These are phyloP conservation scores for Bipolaris oryzae DNA, from an alignment of 2,329 filamentous ascomycete species.

Conservation along the genomic window DNA sequence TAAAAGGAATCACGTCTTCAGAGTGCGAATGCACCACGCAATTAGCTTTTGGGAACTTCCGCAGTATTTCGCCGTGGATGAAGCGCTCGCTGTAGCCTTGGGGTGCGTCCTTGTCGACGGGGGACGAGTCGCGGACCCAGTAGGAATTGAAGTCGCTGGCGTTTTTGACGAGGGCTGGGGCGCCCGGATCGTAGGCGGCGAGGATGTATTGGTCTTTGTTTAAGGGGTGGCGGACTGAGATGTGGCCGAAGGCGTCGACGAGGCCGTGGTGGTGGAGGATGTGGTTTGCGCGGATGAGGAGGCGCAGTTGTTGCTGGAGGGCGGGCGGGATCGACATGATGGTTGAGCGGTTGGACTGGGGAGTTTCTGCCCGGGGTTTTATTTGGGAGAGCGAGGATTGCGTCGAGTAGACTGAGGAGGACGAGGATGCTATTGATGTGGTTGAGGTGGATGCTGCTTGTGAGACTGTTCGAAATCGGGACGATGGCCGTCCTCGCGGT, in stretches of 20 bases:
- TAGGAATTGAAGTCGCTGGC: slow-evolving; percentile 57
- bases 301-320: slow-evolving; percentile 27
- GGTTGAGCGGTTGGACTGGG: background rate
- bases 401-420: background rate
- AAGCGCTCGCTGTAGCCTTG: slow-evolving; percentile 52
- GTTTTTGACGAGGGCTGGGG: slow-evolving; percentile 56
- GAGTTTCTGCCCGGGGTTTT: background rate
- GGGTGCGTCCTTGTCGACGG: slow-evolving; percentile 49
- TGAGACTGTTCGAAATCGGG: background rate
- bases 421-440: background rate
- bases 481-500: background rate
- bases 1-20: slow-evolving; percentile 51
- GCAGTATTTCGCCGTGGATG: slow-evolving; percentile 52
- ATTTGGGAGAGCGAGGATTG: background rate
- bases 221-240: slow-evolving; percentile 58
- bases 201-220: slow-evolving; percentile 56
- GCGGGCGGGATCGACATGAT: slow-evolving; percentile 16
- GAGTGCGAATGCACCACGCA: slow-evolving; percentile 52
- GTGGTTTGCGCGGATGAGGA: slow-evolving; percentile 48
- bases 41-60: slow-evolving; percentile 47
- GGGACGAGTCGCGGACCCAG: slow-evolving; percentile 49
- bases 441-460: background rate
- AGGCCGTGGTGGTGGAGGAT: slow-evolving; percentile 59
- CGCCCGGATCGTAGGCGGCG: slow-evolving; percentile 50
- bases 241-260: slow-evolving; percentile 61